Percentiles rank a stretch among this genome's conserved stretches.
phyloP scores from a whole-genome alignment of 2,329 filamentous ascomycete species.

The Botryotinia calthae region DNA sequence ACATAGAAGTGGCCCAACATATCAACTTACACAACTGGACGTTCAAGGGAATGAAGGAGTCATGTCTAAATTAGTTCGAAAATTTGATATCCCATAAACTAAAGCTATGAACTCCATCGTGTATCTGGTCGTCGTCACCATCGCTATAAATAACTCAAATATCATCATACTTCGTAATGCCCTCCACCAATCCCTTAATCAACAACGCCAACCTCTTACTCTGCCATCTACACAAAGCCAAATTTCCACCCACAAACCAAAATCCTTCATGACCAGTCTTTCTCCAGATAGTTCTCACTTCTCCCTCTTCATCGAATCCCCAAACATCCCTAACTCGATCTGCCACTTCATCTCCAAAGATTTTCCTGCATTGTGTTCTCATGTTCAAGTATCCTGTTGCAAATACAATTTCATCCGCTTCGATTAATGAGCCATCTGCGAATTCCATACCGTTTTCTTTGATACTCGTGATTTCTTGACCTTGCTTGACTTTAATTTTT shows the following conservation, averaged over 20 bases:
- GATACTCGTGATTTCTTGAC: conserved; percentile 46
- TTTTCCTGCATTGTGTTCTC: conserved; percentile 48
- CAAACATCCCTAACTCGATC: conserved; percentile 49
- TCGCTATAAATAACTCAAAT: conserved; percentile 13
- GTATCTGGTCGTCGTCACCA: background rate
- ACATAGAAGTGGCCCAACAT: background rate
- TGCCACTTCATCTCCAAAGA: conserved; percentile 51
- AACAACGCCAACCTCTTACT: conserved; percentile 49
- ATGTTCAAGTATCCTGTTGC: conserved; percentile 54
- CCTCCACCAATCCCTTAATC: conserved; percentile 47
- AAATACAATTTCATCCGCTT: conserved; percentile 53
- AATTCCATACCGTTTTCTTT: conserved; percentile 41
- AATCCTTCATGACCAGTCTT: conserved; percentile 49
- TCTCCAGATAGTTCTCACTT: conserved; percentile 48
- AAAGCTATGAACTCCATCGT: background rate
- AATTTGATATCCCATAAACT: background rate
- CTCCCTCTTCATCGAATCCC: conserved; percentile 50
- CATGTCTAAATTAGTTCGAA: background rate
- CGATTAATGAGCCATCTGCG: conserved; percentile 46
- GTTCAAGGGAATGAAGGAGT: too few species aligned
- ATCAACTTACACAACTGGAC: too few species aligned
- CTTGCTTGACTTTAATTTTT: conserved; percentile 52
- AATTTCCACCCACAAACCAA: conserved; percentile 53
- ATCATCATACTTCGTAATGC: conserved; percentile 36
- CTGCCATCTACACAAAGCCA: conserved; percentile 48